Evolutionary conservation across 768 basidiomycete genomes (phyloP).

Genomic region (Boletellus ananas): DNA sequence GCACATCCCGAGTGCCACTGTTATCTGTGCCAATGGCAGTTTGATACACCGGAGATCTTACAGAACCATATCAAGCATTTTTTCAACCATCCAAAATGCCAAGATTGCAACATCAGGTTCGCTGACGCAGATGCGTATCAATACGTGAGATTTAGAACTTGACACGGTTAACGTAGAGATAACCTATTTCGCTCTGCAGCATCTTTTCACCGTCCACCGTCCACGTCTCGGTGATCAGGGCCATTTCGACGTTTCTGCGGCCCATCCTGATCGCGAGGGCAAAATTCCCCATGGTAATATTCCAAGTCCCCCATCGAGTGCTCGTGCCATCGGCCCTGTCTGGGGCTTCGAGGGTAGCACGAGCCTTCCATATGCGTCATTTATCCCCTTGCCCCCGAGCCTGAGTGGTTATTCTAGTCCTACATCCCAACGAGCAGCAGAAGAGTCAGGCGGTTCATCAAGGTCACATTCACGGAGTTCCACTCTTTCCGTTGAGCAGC

Average conservation of each 20-base stretch:
- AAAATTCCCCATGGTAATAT: background rate
- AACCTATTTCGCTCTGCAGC: slow-evolving; percentile 11
- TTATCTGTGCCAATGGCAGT: slow-evolving; percentile 37
- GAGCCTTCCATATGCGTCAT: slow-evolving; percentile 24
- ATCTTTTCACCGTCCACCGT: slow-evolving; percentile 27
- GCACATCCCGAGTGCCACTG: slow-evolving; percentile 34
- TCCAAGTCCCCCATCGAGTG: slow-evolving; percentile 6
- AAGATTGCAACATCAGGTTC: slow-evolving; percentile 41
- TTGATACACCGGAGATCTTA: slow-evolving; percentile 34
- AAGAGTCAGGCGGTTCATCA: slow-evolving; percentile 13
- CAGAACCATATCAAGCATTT: slow-evolving; percentile 42
- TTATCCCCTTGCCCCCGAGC: slow-evolving; percentile 30
- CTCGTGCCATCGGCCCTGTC: slow-evolving; percentile 19
- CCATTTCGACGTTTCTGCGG: background rate
- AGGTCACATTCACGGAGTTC: slow-evolving; percentile 29
- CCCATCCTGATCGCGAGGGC: slow-evolving; percentile 1
- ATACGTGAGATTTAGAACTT: slow-evolving; percentile 27
- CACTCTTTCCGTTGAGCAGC: slow-evolving; percentile 29
- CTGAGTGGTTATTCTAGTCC: slow-evolving; percentile 31
- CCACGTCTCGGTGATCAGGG: slow-evolving; percentile 15
- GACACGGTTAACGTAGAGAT: background rate
- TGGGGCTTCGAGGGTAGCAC: slow-evolving; percentile 21
- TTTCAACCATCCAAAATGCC: slow-evolving; percentile 43
- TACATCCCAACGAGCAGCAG: slow-evolving; percentile 22
- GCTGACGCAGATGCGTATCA: slow-evolving; percentile 35